A percentile compares a stretch with the other conserved stretches of the same genome.
Conservation (phyloP, 306 rosid species). For the apple (Malus domestica) region DNA sequence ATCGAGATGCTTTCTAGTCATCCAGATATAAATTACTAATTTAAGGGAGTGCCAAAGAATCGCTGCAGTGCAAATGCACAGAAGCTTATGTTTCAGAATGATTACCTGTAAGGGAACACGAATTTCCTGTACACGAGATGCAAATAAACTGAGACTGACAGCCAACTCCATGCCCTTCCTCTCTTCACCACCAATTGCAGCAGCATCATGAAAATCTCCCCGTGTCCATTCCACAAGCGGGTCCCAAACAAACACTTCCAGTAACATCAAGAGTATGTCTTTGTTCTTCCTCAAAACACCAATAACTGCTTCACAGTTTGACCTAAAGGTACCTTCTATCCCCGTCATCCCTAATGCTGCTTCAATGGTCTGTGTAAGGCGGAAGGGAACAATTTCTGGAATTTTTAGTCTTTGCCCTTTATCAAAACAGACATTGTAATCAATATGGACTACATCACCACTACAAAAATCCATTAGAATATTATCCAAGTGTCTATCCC, state of each 20-base stretch:
- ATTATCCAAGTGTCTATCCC: slow-evolving; percentile 91
- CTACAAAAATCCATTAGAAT: slow-evolving; percentile 84
- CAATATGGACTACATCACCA: slow-evolving; percentile 88
- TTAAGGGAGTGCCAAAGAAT: neutral
- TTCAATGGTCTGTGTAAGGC: slow-evolving; percentile 88
- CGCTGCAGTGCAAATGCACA: neutral
- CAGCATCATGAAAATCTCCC: slow-evolving; percentile 93
- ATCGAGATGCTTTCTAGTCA: neutral
- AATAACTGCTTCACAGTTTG: slow-evolving; percentile 80
- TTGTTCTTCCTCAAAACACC: slow-evolving; percentile 76
- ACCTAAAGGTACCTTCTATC: slow-evolving; percentile 88
- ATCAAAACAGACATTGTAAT: slow-evolving; percentile 93
- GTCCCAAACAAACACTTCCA: slow-evolving; percentile 95
- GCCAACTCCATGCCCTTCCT: slow-evolving; percentile 99
- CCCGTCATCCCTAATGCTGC: slow-evolving; percentile 93
- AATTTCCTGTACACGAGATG: slow-evolving; percentile 95
- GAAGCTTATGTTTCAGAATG: slow-evolving; percentile 9
- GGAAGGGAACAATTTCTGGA: slow-evolving; percentile 98
- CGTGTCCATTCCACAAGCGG: slow-evolving; percentile 97
- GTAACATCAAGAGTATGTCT: slow-evolving; percentile 79
- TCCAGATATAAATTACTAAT: neutral
- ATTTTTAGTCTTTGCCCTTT: slow-evolving; percentile 84
- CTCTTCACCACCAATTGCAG: slow-evolving; percentile 97
- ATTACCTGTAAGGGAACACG: slow-evolving; percentile 88
- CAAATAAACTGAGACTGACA: slow-evolving; percentile 94